A percentile compares a stretch with the other conserved stretches of the same genome.
Conservation (phyloP, 1,284 basidiomycete species). For the Fomes fomentarius region DNA sequence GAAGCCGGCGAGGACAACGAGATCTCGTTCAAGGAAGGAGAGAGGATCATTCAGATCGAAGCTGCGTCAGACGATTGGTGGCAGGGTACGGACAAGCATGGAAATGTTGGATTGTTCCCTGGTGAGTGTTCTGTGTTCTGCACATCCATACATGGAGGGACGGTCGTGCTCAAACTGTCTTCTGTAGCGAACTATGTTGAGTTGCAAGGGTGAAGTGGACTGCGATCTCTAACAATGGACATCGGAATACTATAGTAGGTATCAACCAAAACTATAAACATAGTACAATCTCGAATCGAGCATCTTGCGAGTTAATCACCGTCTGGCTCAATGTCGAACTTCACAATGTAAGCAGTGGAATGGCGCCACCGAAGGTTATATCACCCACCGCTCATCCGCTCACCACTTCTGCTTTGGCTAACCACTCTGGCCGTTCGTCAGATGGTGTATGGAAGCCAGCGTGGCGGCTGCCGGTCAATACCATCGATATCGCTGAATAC, state of each 20-base stretch:
- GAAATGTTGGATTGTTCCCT: slow-evolving; percentile 82
- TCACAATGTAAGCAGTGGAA: too few relatives aligned
- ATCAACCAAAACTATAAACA: too few relatives aligned
- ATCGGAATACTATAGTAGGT: neutral
- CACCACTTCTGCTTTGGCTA: too few relatives aligned
- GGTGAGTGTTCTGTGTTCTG: slow-evolving; percentile 48
- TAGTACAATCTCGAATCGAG: too few relatives aligned
- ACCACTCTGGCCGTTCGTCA: slow-evolving; percentile 39
- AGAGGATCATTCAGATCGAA: slow-evolving; percentile 74
- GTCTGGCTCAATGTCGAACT: too few relatives aligned
- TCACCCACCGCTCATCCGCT: too few relatives aligned
- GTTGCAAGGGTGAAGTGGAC: slow-evolving; percentile 39
- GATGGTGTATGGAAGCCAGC: slow-evolving; percentile 67
- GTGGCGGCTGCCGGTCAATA: slow-evolving; percentile 52
- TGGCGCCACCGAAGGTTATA: too few relatives aligned
- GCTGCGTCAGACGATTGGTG: slow-evolving; percentile 87
- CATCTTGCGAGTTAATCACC: too few relatives aligned
- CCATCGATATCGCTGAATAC: slow-evolving; percentile 54
- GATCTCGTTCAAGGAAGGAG: slow-evolving; percentile 82
- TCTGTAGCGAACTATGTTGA: slow-evolving; percentile 62
- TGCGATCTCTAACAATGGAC: neutral
- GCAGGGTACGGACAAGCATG: slow-evolving; percentile 70
- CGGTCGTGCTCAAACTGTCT: neutral
- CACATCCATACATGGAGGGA: neutral
- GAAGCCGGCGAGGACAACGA: slow-evolving; percentile 91